phyloP scores from a whole-genome alignment of 2,329 filamentous ascomycete genomes.

The Colletotrichum destructivum region DNA sequence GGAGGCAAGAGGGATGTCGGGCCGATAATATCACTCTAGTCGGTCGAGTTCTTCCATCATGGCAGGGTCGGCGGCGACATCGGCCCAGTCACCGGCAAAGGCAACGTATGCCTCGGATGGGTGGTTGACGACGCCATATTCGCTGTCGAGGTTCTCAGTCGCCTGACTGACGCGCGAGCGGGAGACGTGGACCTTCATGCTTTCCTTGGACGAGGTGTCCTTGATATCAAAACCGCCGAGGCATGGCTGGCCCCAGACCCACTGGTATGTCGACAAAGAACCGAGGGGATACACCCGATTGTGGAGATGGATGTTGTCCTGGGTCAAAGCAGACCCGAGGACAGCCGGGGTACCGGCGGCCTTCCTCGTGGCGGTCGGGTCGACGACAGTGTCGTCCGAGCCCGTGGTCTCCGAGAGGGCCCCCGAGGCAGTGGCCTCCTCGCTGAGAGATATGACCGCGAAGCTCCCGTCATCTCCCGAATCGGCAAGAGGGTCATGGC shows the following conservation, averaged over 20 bases:
- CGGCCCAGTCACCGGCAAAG: constrained; percentile 36
- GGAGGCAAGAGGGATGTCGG: neutral
- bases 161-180: constrained; percentile 22
- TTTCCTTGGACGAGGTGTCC: constrained; percentile 35
- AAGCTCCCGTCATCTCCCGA: constrained; percentile 5
- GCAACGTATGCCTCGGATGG: constrained; percentile 27
- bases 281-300: constrained; percentile 17
- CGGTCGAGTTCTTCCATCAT: neutral
- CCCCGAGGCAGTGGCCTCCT: constrained; percentile 4
- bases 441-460: neutral
- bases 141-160: constrained; percentile 17
- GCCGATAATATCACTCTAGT: neutral
- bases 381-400: constrained; percentile 29
- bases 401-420: constrained; percentile 16
- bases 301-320: constrained; percentile 29
- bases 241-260: constrained; percentile 27
- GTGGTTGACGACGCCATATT: constrained; percentile 34
- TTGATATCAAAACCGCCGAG: constrained; percentile 32
- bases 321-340: constrained; percentile 18
- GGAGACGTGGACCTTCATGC: constrained; percentile 27
- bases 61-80: constrained; percentile 12
- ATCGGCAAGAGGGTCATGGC: neutral
- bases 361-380: neutral
- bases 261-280: constrained; percentile 21
- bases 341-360: neutral